Base-by-base conservation (phyloP, 495 filamentous ascomycete genomes). In the Copromyces sp. region DNA sequence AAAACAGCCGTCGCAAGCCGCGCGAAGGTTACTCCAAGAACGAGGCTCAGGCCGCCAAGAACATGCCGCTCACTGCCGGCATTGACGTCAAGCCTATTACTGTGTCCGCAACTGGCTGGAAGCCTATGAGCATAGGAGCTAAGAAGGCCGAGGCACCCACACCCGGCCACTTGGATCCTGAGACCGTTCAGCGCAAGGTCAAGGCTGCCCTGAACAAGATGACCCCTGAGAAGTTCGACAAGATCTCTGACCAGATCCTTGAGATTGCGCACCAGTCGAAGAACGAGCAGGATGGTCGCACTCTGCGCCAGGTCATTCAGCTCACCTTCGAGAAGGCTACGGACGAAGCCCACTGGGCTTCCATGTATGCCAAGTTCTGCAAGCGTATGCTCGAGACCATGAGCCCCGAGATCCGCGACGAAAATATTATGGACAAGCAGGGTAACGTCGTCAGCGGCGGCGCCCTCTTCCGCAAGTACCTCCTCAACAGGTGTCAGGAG, bases 121-220 rank as follows among this genome's bases (percentile, higher is more conserved):
- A 97, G 82, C 92, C 95, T n/a, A 88, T 84, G 44, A 94, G 92
- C 74, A 73, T 95, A 71, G 86, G 82, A 41, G 80, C 81, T 70
- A 78, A 82, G 76, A 35, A 53, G 11, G 68, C 80, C 4, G 75
- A 77, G n/a, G 70, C 81, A 53, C 80, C 82, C 39, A 75, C 78
- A 35, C 72, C 81, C 11, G 87, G 85, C 59, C 87, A 92, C 76
- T 85, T 99, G 84, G 85, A 95, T 73, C 96, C 95, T 20, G 93
- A 94, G 73, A 89, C 95, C 83, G 95, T 99, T 75, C 95, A 99
- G 83, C 90, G 95, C 74, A 99, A 98, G 89, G 96, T 98, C 79
- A 99, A 99, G 89, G 92, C 93, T 71, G 92, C 92, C 68, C 84
- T 99, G 76, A 98, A 99, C 88, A 98, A 98, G 91, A 98, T 99